These are phyloP conservation scores for Pyricularia pennisetigena DNA, from an alignment of 2,329 filamentous ascomycete genomes.

Conservation along the genomic window DNA sequence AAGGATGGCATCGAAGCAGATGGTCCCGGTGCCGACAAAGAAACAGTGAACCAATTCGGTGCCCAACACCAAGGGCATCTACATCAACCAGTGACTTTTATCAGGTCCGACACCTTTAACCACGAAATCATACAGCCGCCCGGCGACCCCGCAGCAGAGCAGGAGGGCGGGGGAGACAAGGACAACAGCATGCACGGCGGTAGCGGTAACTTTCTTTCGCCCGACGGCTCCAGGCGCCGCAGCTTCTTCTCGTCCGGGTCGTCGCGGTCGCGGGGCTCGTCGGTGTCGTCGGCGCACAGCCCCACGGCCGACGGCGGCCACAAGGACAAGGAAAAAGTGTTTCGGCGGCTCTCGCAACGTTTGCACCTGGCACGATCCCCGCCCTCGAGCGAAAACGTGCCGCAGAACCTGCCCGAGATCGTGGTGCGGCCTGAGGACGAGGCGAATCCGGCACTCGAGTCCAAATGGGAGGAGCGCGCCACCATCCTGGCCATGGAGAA, in stretches of 20 bases:
- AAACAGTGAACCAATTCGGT: slow-evolving; percentile 24
- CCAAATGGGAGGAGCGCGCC: slow-evolving; percentile 85
- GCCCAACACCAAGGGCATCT: neutral
- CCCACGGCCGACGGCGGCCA: slow-evolving; percentile 23
- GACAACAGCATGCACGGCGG: slow-evolving; percentile 13
- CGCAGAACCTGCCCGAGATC: slow-evolving; percentile 70
- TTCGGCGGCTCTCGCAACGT: slow-evolving; percentile 54
- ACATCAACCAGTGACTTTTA: slow-evolving; percentile 35
- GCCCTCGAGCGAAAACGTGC: slow-evolving; percentile 63
- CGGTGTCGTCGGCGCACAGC: slow-evolving; percentile 28
- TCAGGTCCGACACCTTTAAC: slow-evolving; percentile 72
- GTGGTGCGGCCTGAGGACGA: slow-evolving; percentile 36
- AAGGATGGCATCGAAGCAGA: slow-evolving; percentile 34
- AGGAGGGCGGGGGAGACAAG: slow-evolving; percentile 13
- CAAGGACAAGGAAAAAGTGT: slow-evolving; percentile 19
- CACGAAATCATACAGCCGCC: slow-evolving; percentile 73
- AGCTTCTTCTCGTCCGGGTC: slow-evolving; percentile 23
- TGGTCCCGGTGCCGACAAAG: slow-evolving; percentile 20
- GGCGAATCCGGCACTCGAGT: slow-evolving; percentile 37
- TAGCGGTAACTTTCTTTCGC: slow-evolving; percentile 16
- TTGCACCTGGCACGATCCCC: slow-evolving; percentile 53
- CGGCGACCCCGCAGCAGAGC: slow-evolving; percentile 15
- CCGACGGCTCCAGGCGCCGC: slow-evolving; percentile 13
- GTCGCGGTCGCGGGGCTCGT: slow-evolving; percentile 37
- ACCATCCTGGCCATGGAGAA: slow-evolving; percentile 71